Conservation (phyloP, 805 yeast species). For the Danielozyma ontarioensis region DNA sequence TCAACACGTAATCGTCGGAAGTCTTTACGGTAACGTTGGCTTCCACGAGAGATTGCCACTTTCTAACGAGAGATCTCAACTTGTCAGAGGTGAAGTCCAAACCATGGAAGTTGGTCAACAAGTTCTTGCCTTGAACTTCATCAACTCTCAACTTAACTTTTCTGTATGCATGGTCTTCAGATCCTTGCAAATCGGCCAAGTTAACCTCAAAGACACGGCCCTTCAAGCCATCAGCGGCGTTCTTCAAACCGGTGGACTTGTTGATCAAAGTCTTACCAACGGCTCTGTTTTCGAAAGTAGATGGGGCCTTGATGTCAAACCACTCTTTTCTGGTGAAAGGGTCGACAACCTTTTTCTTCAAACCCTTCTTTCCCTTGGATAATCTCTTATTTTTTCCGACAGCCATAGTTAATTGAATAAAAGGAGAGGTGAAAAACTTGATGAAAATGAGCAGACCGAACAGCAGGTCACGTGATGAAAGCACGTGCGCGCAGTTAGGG, state of each 20-base stretch:
- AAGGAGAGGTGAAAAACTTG: slow-evolving; percentile 3
- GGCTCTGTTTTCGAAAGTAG: slow-evolving; percentile 96
- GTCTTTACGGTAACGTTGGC: slow-evolving; percentile 98
- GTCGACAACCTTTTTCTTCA: slow-evolving; percentile 98
- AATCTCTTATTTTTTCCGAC: slow-evolving; percentile 90
- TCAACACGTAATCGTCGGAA: slow-evolving; percentile 93
- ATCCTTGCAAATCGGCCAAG: slow-evolving; percentile 96
- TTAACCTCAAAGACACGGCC: slow-evolving; percentile 96
- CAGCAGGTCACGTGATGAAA: slow-evolving; percentile 8
- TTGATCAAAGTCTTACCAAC: slow-evolving; percentile 98
- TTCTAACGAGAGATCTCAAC: slow-evolving; percentile 95
- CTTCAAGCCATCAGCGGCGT: slow-evolving; percentile 96
- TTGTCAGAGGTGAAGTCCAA: slow-evolving; percentile 97
- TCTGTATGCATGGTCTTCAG: slow-evolving; percentile 98
- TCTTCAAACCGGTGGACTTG: slow-evolving; percentile 97
- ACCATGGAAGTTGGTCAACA: slow-evolving; percentile 99
- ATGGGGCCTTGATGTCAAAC: slow-evolving; percentile 98
- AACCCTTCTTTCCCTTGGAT: slow-evolving; percentile 89
- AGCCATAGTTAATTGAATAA: slow-evolving; percentile 57
- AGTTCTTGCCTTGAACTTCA: slow-evolving; percentile 98
- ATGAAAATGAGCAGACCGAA: slow-evolving; percentile 3
- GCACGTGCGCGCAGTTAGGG: slow-evolving; percentile 8
- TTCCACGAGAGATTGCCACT: slow-evolving; percentile 98
- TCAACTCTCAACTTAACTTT: slow-evolving; percentile 96
- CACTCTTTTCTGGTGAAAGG: slow-evolving; percentile 99